Base-by-base conservation (phyloP, 1,139 yeast genomes). In the Candida sanyaensis region DNA sequence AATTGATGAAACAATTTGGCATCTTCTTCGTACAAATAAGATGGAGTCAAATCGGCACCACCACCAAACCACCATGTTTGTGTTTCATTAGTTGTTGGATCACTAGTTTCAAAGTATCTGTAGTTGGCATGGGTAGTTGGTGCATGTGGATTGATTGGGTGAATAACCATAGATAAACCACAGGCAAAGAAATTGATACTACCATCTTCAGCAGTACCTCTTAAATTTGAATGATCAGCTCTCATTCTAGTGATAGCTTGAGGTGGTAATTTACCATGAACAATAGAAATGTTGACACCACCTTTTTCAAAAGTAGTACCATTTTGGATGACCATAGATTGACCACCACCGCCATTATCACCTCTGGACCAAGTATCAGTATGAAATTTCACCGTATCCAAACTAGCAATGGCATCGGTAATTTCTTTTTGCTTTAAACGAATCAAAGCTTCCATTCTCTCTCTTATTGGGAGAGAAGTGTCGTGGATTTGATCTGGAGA, bases 51-150 rank as follows among this genome's bases (percentile, higher is more conserved):
- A 68, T 93, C 99, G 23, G 96, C 88, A 51, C 99, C 99, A 51
- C 99, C 99, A 48, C 99, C 99, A 72, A 93, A 93, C 99, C 99
- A 93, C 98, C 98, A 93, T 29, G 96, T 83, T 66, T 85, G 90
- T 39, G 90, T 84, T 50, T 89, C 77, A 7, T 90, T 93, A 55
- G 92, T 91, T 6, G 58, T 70, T 1, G 86, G 82, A 66, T 92
- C 86, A 68, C 82, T 81, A 43, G 96, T 91, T 69, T 93, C 99
- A 63, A 93, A 93, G 69, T 93, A 93, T 50, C 99, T 80, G 68
- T 93, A 93, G 72, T 93, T 93, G 65, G 91, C 77, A 67, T 93
- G 99, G 9, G 95, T 88, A 1, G 98, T 93, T 49, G 99, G 99
- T 2, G 96, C 97, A 70, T 90, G 96, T 6, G 99, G 99, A 68